phyloP scores from a whole-genome alignment of 345 rosid species.

The Gossypium thurberi region DNA sequence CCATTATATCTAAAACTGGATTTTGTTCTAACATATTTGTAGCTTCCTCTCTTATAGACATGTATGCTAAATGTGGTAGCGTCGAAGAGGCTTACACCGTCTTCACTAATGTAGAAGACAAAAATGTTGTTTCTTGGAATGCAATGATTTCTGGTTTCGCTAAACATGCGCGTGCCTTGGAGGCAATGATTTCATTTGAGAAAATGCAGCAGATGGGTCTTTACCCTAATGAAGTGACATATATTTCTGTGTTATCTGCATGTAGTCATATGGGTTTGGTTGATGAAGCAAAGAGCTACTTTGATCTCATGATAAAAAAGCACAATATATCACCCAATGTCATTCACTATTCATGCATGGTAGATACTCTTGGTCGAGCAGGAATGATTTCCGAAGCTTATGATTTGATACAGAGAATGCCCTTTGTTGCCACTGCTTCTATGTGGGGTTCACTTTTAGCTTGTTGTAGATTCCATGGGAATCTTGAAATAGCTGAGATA shows the following conservation, averaged over 20 bases:
- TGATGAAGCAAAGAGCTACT: slow-evolving; percentile 48
- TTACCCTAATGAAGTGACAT: slow-evolving; percentile 61
- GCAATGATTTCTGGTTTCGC: slow-evolving; percentile 70
- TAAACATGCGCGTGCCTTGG: slow-evolving; percentile 48
- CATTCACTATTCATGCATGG: slow-evolving; percentile 81
- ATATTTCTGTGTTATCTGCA: slow-evolving; percentile 58
- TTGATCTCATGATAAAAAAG: slow-evolving; percentile 47
- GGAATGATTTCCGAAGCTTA: slow-evolving; percentile 56
- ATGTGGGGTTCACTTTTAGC: slow-evolving; percentile 88
- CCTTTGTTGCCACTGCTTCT: slow-evolving; percentile 56
- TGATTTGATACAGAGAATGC: slow-evolving; percentile 50
- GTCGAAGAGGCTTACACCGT: slow-evolving; percentile 53
- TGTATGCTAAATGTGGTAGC: slow-evolving; percentile 82
- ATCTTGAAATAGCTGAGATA: slow-evolving; percentile 58
- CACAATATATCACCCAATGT: slow-evolving; percentile 45
- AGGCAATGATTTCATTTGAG: slow-evolving; percentile 71
- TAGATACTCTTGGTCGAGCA: slow-evolving; percentile 70
- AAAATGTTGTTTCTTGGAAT: slow-evolving; percentile 65
- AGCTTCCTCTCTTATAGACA: slow-evolving; percentile 60
- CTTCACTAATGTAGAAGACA: slow-evolving; percentile 40
- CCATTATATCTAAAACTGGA: slow-evolving; percentile 54
- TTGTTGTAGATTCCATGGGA: slow-evolving; percentile 56
- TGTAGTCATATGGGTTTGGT: slow-evolving; percentile 73
- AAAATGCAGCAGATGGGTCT: slow-evolving; percentile 75
- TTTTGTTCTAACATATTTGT: slow-evolving; percentile 44